Conservation (phyloP, 345 rosid species). For the Nasturtium officinale region DNA sequence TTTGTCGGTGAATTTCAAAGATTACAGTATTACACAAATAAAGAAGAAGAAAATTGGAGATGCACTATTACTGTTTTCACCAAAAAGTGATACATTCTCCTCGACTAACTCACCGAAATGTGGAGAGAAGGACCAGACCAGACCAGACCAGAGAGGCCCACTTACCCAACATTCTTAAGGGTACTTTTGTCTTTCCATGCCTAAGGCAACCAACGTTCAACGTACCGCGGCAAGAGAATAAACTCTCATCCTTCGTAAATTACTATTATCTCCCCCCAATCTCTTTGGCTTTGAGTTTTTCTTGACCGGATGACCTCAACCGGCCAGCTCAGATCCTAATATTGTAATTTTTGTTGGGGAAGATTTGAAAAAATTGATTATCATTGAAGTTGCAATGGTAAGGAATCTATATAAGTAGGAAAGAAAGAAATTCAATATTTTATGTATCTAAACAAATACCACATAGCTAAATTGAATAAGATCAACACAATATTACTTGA, state of each 20-base stretch:
- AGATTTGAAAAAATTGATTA: conserved; percentile 1
- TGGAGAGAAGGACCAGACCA: conserved; percentile 37
- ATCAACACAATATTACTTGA: no score
- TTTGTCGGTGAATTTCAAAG: conserved; percentile 20
- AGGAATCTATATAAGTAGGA: not conserved
- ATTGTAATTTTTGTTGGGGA: no score
- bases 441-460: no score
- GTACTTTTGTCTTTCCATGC: conserved; percentile 8
- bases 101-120: conserved; percentile 39
- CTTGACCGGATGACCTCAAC: not conserved
- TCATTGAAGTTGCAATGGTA: not conserved
- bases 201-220: not conserved
- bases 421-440: no score
- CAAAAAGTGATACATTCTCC: conserved; percentile 40
- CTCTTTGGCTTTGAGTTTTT: not conserved
- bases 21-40: no score
- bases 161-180: not conserved
- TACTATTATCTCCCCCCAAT: conserved; percentile 14
- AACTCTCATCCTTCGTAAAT: not conserved
- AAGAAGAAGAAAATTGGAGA: conserved; percentile 11
- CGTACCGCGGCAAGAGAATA: conserved; percentile 4
- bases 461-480: no score
- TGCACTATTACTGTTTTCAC: conserved; percentile 13
- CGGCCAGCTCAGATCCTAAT: not conserved
- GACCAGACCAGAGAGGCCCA: conserved; percentile 6